A percentile compares a stretch with the other conserved stretches of the same genome.
phyloP scores from a whole-genome alignment of 805 yeast species.

The Cyberlindnera amylophila region DNA sequence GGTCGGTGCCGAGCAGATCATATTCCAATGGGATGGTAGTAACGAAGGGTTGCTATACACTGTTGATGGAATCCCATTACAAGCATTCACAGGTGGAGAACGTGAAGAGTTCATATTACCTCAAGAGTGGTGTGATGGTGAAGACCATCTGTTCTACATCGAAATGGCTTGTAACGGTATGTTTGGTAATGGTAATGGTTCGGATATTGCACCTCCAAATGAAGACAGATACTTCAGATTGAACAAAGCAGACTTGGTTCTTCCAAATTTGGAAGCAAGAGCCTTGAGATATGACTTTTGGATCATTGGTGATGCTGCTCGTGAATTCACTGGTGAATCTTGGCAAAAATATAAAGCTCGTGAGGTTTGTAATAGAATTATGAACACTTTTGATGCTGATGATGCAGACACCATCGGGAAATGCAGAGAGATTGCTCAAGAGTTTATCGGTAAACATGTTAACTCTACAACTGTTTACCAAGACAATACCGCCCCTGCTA shows the following conservation, averaged over 20 bases:
- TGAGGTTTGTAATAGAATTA: slow-evolving; percentile 72
- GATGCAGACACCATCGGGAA: slow-evolving; percentile 52
- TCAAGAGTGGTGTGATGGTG: slow-evolving; percentile 44
- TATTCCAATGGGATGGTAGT: slow-evolving; percentile 80
- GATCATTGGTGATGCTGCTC: slow-evolving; percentile 86
- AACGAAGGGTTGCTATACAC: slow-evolving; percentile 83
- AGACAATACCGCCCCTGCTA: slow-evolving; percentile 29
- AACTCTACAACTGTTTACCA: slow-evolving; percentile 65
- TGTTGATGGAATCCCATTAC: slow-evolving; percentile 62
- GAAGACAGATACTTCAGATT: slow-evolving; percentile 69
- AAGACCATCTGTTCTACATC: slow-evolving; percentile 65
- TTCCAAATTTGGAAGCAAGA: slow-evolving; percentile 79
- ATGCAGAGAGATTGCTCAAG: slow-evolving; percentile 64
- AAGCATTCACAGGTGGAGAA: slow-evolving; percentile 83
- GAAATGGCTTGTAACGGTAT: slow-evolving; percentile 94
- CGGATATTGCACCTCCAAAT: slow-evolving; percentile 63
- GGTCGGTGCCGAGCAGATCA: slow-evolving; percentile 42
- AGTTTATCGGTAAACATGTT: slow-evolving; percentile 59
- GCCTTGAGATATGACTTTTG: slow-evolving; percentile 77
- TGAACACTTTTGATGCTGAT: slow-evolving; percentile 75
- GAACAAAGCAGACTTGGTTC: slow-evolving; percentile 67
- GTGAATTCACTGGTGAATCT: slow-evolving; percentile 70
- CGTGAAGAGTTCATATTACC: slow-evolving; percentile 74
- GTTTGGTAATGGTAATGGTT: slow-evolving; percentile 72
- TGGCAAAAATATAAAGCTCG: slow-evolving; percentile 87